Percentiles rank a stretch among this genome's conserved stretches.
Evolutionary conservation across 805 yeast genomes (phyloP).

Genomic region (Blastobotrys terrestris): DNA sequence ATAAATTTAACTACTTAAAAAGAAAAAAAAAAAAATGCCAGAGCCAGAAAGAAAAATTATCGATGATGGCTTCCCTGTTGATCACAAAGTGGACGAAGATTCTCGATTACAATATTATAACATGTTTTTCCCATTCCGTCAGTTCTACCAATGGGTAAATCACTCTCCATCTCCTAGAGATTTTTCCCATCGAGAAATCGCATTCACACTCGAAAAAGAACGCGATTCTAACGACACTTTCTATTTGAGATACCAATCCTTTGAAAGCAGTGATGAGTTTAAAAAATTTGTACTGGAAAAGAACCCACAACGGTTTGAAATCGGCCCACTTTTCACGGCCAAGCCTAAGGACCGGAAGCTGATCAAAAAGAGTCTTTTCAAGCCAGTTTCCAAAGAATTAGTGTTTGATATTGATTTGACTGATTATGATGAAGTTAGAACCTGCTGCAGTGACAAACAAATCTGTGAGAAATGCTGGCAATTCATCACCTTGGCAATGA

Average conservation of each 20-base stretch:
- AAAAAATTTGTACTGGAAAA: constrained; percentile 66
- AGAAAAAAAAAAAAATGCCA: neutral
- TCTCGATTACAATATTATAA: constrained; percentile 25
- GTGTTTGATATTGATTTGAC: constrained; percentile 97
- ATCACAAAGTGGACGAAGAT: constrained; percentile 14
- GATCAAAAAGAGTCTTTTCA: constrained; percentile 68
- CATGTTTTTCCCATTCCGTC: constrained; percentile 62
- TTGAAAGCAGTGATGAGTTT: constrained; percentile 58
- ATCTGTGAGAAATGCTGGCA: constrained; percentile 92
- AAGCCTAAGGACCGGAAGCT: constrained; percentile 79
- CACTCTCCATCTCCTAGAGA: constrained; percentile 76
- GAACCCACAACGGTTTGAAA: constrained; percentile 86
- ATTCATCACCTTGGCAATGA: constrained; percentile 78
- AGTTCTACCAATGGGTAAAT: constrained; percentile 81
- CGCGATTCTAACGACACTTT: neutral
- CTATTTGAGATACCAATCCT: constrained; percentile 85
- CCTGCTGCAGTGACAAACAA: constrained; percentile 82
- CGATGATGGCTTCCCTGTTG: neutral
- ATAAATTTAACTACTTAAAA: neutral
- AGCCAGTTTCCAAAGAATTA: constrained; percentile 77
- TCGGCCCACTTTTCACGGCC: constrained; percentile 85
- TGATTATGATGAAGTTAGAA: constrained; percentile 89
- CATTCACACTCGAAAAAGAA: constrained; percentile 79
- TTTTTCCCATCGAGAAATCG: constrained; percentile 87
- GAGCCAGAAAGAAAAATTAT: neutral